These are phyloP conservation scores for Pythium oligandrum DNA, from an alignment of 352 stramenopile genomes.

Conservation along the genomic window DNA sequence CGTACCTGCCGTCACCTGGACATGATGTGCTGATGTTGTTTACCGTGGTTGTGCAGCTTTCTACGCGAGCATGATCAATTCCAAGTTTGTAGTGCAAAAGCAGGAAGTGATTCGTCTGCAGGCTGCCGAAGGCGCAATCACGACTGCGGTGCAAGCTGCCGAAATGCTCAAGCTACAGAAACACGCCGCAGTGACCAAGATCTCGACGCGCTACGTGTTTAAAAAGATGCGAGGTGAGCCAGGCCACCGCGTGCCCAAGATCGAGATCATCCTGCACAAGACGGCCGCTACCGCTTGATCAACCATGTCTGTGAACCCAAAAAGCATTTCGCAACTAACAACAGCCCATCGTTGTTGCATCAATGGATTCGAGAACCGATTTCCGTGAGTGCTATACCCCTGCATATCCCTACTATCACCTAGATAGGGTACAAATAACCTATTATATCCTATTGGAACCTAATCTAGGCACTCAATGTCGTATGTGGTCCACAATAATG, in stretches of 20 bases:
- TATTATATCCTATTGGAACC: too few species aligned
- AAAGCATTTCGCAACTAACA: too few species aligned
- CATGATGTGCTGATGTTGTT: too few species aligned
- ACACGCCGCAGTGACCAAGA: slow-evolving; percentile 50
- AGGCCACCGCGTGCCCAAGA: slow-evolving; percentile 63
- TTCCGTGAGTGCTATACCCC: too few species aligned
- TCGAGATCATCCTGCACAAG: slow-evolving; percentile 61
- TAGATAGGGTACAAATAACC: too few species aligned
- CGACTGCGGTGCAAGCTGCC: slow-evolving; percentile 61
- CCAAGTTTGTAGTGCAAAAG: slow-evolving; percentile 71
- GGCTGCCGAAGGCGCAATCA: slow-evolving; percentile 63
- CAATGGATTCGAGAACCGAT: too few species aligned
- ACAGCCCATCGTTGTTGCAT: too few species aligned
- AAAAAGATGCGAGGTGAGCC: slow-evolving; percentile 43
- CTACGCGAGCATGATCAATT: slow-evolving; percentile 78
- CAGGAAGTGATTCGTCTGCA: slow-evolving; percentile 59
- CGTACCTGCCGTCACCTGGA: too few species aligned
- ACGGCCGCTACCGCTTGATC: slow-evolving; percentile 22
- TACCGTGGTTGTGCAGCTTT: slow-evolving; percentile 30
- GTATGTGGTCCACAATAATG: too few species aligned
- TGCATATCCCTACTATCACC: too few species aligned
- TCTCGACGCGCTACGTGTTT: slow-evolving; percentile 62
- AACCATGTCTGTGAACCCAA: too few species aligned
- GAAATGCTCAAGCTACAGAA: slow-evolving; percentile 70
- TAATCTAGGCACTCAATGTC: too few species aligned